Base-by-base conservation (phyloP, 176 grass and related monocot genomes). In the Triticum turgidum region DNA sequence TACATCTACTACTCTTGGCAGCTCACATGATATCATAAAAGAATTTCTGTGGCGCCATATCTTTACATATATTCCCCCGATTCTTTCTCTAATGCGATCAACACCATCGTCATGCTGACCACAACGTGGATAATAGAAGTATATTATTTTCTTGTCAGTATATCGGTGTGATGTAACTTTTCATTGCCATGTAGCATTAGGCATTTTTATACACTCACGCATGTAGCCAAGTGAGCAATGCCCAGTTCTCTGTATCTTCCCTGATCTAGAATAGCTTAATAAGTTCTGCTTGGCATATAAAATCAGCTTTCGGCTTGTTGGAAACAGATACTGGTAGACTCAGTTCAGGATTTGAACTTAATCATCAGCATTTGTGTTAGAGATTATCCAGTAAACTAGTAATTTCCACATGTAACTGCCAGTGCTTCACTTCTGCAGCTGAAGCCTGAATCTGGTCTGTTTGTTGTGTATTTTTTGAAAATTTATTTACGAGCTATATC, bases 1-100 rank as follows among this genome's bases (percentile, higher is more conserved):
- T 83, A 15, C 47, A 64, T 76, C 82, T 84, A 58, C 27, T 73
- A 30, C 33, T 88, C 5, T 84, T 64, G 21, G 20, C 69, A 58
- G 18, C 13, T 71, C 41, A 20, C 79, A 61, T 81, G 10, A 49
- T 73, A 63, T 82, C 34, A 34, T 80, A 65, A 18, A 72, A 56
- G 51, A 67, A 11, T 54, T 61, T 73, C 5, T 77, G 0, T 80
- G 25, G 14, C 25, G 33, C 14, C 61, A 62, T 44, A 54, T 83
- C 63, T 22, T 68, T 84, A 44, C 30, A 78, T 32, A 64, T 66
- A 42, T 69, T 71, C 44, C 83, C 4, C 77, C 24, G 51, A 54
- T 54, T 54, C 62, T 83, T 38, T 77, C 77, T 91, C 18, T 65
- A 69, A 75, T 77, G 18, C 37, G 0, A 2, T 81, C 14, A 82